Evolutionary conservation across 768 basidiomycete genomes (phyloP).

Genomic region (Phaeolepiota aurea): DNA sequence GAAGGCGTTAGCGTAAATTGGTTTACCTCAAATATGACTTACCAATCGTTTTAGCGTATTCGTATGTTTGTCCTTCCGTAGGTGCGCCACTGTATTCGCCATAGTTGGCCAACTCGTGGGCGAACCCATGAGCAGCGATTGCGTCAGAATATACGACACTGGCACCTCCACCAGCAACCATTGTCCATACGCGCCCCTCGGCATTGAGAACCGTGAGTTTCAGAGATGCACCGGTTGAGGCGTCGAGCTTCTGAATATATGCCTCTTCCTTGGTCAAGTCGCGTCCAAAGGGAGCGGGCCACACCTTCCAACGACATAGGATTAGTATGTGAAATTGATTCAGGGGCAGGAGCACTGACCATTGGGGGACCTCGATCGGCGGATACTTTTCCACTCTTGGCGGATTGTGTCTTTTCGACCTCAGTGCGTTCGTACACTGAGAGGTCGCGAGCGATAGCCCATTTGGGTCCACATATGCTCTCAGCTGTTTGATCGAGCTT

Average conservation of each 20-base stretch:
- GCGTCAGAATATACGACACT: conserved; percentile 67
- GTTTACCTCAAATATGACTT: conserved; percentile 18
- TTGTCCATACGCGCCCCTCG: conserved; percentile 97
- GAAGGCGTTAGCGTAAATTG: conserved; percentile 5
- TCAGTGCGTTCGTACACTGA: conserved; percentile 53
- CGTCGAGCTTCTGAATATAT: conserved; percentile 97
- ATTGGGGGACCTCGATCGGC: conserved; percentile 97
- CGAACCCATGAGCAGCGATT: conserved; percentile 88
- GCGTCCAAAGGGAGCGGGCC: conserved; percentile 94
- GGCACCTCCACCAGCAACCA: conserved; percentile 96
- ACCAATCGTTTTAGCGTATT: conserved; percentile 98
- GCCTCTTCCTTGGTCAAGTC: conserved; percentile 98
- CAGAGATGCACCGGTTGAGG: conserved; percentile 93
- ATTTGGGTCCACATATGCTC: conserved; percentile 95
- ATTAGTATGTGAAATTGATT: neutral
- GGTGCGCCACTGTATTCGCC: conserved; percentile 99
- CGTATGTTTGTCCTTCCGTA: conserved; percentile 96
- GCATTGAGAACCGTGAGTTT: conserved; percentile 96
- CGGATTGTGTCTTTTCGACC: conserved; percentile 29
- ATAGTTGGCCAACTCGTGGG: conserved; percentile 97
- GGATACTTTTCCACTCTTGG: conserved; percentile 45
- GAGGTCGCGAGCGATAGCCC: conserved; percentile 93
- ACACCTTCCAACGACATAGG: conserved; percentile 35
- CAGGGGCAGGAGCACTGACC: conserved; percentile 33
- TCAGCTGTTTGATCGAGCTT: conserved; percentile 99